These are phyloP conservation scores for Sugiyamaella chiloensis DNA, from an alignment of 805 yeast species.

Conservation along the genomic window DNA sequence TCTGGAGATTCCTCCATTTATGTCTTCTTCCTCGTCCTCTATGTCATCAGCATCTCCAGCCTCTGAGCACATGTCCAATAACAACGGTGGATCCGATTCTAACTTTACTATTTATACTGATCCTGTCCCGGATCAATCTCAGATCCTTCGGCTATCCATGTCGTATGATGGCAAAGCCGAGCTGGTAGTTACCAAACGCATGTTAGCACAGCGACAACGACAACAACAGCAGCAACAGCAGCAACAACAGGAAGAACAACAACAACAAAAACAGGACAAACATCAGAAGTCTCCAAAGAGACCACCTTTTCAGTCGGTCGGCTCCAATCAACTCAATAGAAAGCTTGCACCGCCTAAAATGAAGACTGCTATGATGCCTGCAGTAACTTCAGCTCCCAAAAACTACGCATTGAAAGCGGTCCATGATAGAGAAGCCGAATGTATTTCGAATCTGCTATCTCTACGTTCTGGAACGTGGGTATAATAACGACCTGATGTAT, in stretches of 20 bases:
- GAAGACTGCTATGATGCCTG: not conserved
- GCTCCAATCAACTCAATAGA: constrained; percentile 1
- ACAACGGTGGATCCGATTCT: not conserved
- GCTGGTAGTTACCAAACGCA: constrained; percentile 27
- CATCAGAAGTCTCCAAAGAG: not conserved
- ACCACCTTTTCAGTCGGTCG: constrained; percentile 1
- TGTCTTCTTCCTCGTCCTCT: not conserved
- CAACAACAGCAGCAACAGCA: not conserved
- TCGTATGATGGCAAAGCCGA: constrained; percentile 40
- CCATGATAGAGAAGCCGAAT: constrained; percentile 32
- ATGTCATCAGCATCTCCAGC: constrained; percentile 1
- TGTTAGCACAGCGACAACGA: not conserved
- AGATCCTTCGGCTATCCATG: constrained; percentile 31
- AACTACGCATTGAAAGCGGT: constrained; percentile 5
- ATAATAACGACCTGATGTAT: too few relatives aligned
- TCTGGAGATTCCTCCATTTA: constrained; percentile 13
- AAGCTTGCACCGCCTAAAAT: constrained; percentile 4
- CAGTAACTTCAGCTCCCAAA: constrained; percentile 5
- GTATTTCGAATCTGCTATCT: constrained; percentile 35
- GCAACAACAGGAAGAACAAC: not conserved
- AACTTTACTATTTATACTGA: constrained; percentile 11
- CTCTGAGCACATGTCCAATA: constrained; percentile 5
- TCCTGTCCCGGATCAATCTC: not conserved
- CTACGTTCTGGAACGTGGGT: constrained; percentile 32
- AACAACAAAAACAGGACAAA: too few relatives aligned